Base-by-base conservation (phyloP, 768 basidiomycete species). In the Ephemerocybe angulata region DNA sequence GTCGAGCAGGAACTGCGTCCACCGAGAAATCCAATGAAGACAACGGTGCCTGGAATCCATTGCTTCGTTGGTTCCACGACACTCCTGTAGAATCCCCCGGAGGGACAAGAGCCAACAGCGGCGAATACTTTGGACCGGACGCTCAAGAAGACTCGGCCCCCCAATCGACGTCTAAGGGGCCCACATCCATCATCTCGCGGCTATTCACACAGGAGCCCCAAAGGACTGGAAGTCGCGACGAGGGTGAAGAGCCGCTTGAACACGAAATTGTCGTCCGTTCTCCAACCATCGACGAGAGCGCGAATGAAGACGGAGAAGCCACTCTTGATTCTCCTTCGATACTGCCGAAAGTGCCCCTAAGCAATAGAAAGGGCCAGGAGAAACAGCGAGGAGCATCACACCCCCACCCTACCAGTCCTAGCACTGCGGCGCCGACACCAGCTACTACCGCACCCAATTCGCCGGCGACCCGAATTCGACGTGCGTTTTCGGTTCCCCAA, bases 11-110 rank as follows among this genome's bases (percentile, higher is more conserved):
- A 49, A 49, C 47, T 5, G 13, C 10, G 24, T 49, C 47, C 17
- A 49, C 47, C 7, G 38, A 41, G 17, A 41, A 19, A 19, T 41
- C 38, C 38, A 10, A 19, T 6, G 38, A 41, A 8, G 43, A 46
- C 47, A 21, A 29, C 19, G 27, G 29, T 29, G 33, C 24, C 27
- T 49, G 47, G 47, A 49, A 49, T 31, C 47, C 47, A 17, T 49
- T 49, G 28, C 29, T 21, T 11, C 47, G 47, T 4, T 49, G 47
- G 47, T 49, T 49, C n/a, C 17, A 49, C n/a, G 47, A 49, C 47
- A 17, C 13, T 19, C 15, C 7, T 29, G 27, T 19, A 28, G 47
- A 49, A 24, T 29, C 47, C 11, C 47, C 47, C 29, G 24, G 27
- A 10, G 24, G 21, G 27, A 28, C 11, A 17, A 49, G 21, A 21